Base-by-base conservation (phyloP, 139 green algal genomes). In the Axilococcus clingmanii region DNA sequence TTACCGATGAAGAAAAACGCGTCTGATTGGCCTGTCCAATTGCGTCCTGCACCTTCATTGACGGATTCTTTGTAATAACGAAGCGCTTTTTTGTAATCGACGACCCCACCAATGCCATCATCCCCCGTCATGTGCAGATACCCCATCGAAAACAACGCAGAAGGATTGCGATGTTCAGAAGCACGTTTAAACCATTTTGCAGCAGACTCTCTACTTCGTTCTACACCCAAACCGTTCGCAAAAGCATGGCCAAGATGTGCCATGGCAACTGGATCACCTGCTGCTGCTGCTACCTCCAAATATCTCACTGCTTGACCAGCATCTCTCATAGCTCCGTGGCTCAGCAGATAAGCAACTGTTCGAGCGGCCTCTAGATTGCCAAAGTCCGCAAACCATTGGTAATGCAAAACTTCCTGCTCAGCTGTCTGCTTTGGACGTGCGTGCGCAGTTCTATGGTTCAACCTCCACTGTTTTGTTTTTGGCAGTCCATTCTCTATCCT, bases 71-170 rank as follows among this genome's bases (percentile, higher is more conserved):
- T 44, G 42, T 93, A 82, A 47, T 76, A 71, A 20, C 66, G 37
- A 37, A 77, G 61, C 11, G 83, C 83, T 44, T 65, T 71, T 11
- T 27, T 28, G 40, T 65, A 37, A 61, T 92, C 74, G 46, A 63
- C 43, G 14, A 33, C 23, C 32, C 80, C 64, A 8, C 79, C 83
- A n/a, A n/a, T n/a, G n/a, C n/a, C n/a, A n/a, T n/a, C n/a, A 1
- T 75, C 62, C n/a, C 88, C 91, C n/a, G 59, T 53, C 15, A 93
- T 63, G 62, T 94, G 58, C 74, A 97, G 73, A 75, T 93, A 96
- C 8, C 78, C 91, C 44, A 98, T 71, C 2, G 84, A 86, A 35
- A 87, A 94, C 47, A 81, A 68, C 0, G 71, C 89, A 19, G n/a
- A 38, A 38, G 49, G 24, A 57, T 57, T 15, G 17, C 49, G 56